These are phyloP conservation scores for Chiua virens DNA, from an alignment of 768 basidiomycete species.

Conservation along the genomic window DNA sequence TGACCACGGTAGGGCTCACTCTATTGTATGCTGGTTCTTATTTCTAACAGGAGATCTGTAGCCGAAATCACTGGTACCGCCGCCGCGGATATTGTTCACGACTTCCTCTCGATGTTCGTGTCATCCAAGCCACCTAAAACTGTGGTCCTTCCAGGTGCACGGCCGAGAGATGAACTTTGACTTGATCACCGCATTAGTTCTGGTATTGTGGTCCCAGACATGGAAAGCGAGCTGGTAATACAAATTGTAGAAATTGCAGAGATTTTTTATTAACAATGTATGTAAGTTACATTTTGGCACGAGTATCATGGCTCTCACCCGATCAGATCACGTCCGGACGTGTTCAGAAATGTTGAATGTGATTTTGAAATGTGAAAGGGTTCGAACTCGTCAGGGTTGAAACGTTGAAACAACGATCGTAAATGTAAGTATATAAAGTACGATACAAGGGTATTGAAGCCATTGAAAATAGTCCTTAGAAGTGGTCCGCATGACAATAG, in stretches of 20 bases:
- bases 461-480: conserved; percentile 9
- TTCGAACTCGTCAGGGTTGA: no score
- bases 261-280: no score
- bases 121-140: conserved; percentile 26
- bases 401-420: no score
- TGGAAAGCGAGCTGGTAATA: neutral
- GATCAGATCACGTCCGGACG: conserved; percentile 66
- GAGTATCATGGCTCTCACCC: conserved; percentile 29
- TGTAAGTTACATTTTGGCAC: no score
- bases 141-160: conserved; percentile 4
- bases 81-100: conserved; percentile 47
- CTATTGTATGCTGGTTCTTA: neutral
- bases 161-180: conserved; percentile 25
- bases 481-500: conserved; percentile 18
- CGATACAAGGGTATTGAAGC: conserved; percentile 26
- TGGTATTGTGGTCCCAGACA: neutral
- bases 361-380: no score
- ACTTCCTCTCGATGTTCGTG: conserved; percentile 43
- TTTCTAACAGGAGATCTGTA: conserved; percentile 11
- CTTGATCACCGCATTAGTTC: neutral
- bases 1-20: conserved; percentile 20
- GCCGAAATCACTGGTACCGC: conserved; percentile 43
- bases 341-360: neutral
- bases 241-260: neutral
- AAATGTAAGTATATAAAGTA: conserved; percentile 2